Percentiles rank a stretch among this genome's conserved stretches.
phyloP scores from a whole-genome alignment of 805 yeast species.

The Candida montana region DNA sequence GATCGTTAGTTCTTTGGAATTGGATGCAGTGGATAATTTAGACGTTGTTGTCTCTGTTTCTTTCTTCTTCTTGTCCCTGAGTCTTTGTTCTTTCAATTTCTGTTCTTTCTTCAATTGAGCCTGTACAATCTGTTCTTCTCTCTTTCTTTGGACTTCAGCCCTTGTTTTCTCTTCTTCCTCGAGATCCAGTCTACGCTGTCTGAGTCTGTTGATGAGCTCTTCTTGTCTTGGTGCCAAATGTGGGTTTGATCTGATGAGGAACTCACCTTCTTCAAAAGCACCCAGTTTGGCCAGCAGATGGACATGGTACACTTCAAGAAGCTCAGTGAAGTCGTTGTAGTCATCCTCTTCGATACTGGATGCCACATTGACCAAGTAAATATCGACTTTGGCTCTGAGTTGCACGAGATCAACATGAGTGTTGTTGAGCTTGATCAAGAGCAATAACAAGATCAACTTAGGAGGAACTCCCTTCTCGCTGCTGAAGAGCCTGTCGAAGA shows the following conservation, averaged over 20 bases:
- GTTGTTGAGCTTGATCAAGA: constrained; percentile 22
- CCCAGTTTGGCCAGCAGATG: constrained; percentile 18
- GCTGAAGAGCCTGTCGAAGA: constrained; percentile 14
- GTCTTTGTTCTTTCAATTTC: constrained; percentile 11
- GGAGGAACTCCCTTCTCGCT: constrained; percentile 14
- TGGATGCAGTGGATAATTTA: neutral
- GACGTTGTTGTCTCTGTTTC: neutral
- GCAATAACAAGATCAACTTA: constrained; percentile 17
- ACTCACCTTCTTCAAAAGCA: constrained; percentile 19
- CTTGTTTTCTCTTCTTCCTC: constrained; percentile 11
- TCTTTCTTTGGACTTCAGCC: constrained; percentile 12
- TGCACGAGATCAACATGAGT: constrained; percentile 11
- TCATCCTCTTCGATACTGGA: neutral
- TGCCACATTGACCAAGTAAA: constrained; percentile 16
- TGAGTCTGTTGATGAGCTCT: constrained; percentile 11
- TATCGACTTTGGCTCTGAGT: constrained; percentile 18
- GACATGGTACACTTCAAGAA: constrained; percentile 21
- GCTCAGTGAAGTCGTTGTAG: constrained; percentile 13
- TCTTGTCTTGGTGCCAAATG: constrained; percentile 13
- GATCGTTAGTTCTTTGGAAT: constrained; percentile 3
- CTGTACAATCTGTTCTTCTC: constrained; percentile 2
- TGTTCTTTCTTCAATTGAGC: constrained; percentile 14
- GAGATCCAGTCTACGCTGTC: constrained; percentile 7
- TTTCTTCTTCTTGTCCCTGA: constrained; percentile 3
- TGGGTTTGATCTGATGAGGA: constrained; percentile 17